These are phyloP conservation scores for Fusarium brachygibbosum DNA, from an alignment of 2,329 filamentous ascomycete genomes.

Conservation along the genomic window DNA sequence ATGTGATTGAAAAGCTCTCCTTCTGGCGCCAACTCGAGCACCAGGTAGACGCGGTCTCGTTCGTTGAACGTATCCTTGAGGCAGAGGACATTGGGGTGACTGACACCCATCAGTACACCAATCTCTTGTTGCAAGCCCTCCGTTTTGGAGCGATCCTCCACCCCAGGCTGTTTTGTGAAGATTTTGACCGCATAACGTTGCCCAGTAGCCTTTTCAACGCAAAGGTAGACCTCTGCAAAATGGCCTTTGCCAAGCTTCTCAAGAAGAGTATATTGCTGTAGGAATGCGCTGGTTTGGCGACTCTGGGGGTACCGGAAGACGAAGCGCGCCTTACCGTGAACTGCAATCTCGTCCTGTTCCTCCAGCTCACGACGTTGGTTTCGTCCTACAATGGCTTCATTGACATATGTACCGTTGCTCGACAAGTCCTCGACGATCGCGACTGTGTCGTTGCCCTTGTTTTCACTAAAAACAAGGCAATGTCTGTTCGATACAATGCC, in stretches of 20 bases:
- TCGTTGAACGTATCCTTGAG: conserved; percentile 97
- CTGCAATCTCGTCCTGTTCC: conserved; percentile 90
- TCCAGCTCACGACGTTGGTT: conserved; percentile 91
- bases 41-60: conserved; percentile 87
- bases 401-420: conserved; percentile 96
- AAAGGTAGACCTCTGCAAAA: conserved; percentile 93
- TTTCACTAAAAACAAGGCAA: conserved; percentile 75
- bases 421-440: conserved; percentile 94
- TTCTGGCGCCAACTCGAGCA: conserved; percentile 90
- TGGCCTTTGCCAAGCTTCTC: conserved; percentile 94
- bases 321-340: conserved; percentile 87
- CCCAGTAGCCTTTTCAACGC: conserved; percentile 86
- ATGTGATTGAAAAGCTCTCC: conserved; percentile 98
- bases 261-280: conserved; percentile 86
- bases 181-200: conserved; percentile 92
- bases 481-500: conserved; percentile 90
- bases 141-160: conserved; percentile 84
- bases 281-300: conserved; percentile 80
- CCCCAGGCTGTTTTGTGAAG: conserved; percentile 87
- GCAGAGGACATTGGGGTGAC: conserved; percentile 91
- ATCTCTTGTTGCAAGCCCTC: conserved; percentile 96
- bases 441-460: conserved; percentile 69
- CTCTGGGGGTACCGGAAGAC: conserved; percentile 90
- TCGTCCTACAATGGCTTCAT: conserved; percentile 88
- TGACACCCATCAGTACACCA: conserved; percentile 96